These are phyloP conservation scores for Solanum microdontum DNA, from an alignment of 257 asterid species.

Conservation along the genomic window DNA sequence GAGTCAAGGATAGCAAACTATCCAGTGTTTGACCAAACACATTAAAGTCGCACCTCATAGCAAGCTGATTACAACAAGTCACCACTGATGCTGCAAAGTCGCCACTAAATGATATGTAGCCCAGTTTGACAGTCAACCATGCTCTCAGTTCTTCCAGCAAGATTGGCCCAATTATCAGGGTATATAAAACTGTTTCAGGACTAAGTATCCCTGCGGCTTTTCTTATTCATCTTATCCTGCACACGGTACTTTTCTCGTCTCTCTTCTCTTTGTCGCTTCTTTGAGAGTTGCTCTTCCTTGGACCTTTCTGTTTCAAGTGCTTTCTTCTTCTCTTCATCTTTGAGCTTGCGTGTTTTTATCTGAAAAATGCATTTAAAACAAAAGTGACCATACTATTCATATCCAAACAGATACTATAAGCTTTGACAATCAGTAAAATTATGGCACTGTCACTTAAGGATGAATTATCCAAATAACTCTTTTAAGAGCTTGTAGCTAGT, in stretches of 20 bases:
- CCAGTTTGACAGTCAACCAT: neutral
- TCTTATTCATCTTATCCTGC: slow-evolving; percentile 71
- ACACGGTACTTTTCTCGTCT: slow-evolving; percentile 58
- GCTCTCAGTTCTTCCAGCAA: neutral
- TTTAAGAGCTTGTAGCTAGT: neutral
- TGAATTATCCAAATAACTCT: neutral
- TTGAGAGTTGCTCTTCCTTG: slow-evolving; percentile 66
- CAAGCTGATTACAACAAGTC: neutral
- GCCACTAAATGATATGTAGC: neutral
- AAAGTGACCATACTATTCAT: neutral
- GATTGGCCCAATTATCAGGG: neutral
- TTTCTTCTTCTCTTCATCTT: slow-evolving; percentile 55
- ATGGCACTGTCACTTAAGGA: neutral
- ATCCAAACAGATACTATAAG: neutral
- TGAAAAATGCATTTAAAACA: slow-evolving; percentile 9
- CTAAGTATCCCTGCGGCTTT: slow-evolving; percentile 27
- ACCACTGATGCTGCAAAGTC: neutral
- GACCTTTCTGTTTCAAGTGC: slow-evolving; percentile 40
- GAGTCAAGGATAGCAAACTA: neutral
- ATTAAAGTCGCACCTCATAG: neutral
- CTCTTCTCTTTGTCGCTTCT: slow-evolving; percentile 85
- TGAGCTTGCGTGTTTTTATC: slow-evolving; percentile 55
- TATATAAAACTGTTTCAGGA: neutral
- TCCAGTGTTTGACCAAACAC: neutral
- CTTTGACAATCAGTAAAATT: neutral